Base-by-base conservation (phyloP, 352 stramenopile genomes). In the Globisporangium spinosum region DNA sequence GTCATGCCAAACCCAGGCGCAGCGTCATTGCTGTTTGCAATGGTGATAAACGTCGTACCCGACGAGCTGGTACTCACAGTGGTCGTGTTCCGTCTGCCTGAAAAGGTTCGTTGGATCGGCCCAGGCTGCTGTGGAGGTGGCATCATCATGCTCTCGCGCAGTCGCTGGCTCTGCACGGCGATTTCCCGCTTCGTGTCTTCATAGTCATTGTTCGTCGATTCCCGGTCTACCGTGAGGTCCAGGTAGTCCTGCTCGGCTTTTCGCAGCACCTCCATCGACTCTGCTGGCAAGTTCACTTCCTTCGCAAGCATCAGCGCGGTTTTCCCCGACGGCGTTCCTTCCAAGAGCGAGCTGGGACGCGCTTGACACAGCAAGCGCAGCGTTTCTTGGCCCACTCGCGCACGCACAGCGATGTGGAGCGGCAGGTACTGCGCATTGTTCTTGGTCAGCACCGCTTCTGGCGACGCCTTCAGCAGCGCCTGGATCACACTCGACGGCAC, bases 401-500 rank as follows among this genome's bases (percentile, higher is more conserved):
- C 82, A 22, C 88, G 85, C 32, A 95, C 83, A 0, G 87, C 87
- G 68, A 95, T 90, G 67, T 95, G 87, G n/a, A 95, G 75, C 1
- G 87, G 87, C 68, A 95, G 63, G 61, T 90, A 91, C 73, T 93
- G 85, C 9, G 87, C 85, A 54, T 93, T 90, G 75, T 95, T 95
- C 63, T 82, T 85, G 55, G 82, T 90, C 59, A 95, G 75, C 47
- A 90, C 84, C 13, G 74, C 87, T 55, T 92, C 82, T 0, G 87
- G 87, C n/a, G 87, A 95, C 5, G 83, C 87, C 17, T 82, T 68
- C 12, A 95, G 77, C 47, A 95, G 73, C 55, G 83, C 80, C 0
- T 76, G 70, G 58, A 95, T 75, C 2, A 86, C 82, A 15, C 73
- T 78, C 3, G 83, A 63, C 3, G 83, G 80, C n/a, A 86, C 85